Evolutionary conservation across 2,329 filamentous ascomycete species (phyloP), one percentile per base, ranked within the genome.

Genomic region (Furcasterigmium sp.): DNA sequence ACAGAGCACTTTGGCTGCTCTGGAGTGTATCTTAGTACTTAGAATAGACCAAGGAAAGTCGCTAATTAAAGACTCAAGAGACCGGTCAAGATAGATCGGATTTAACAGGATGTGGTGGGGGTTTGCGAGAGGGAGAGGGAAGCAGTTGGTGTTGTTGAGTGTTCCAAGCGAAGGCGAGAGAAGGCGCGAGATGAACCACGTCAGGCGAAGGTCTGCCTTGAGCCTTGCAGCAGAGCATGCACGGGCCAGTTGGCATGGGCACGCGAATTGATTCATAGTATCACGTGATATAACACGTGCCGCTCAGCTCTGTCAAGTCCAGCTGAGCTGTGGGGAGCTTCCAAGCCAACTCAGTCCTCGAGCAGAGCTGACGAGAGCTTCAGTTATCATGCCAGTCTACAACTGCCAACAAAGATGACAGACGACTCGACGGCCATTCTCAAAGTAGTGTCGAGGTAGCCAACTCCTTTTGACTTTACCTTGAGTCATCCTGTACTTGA

Each of bases 161-260:
- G 26, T 15, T 20, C 9, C n/a, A 28, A 42, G 29, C 23, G 29
- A 39, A 30, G 28, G 37, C 25, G 29, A 20, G 30, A 29, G 36
- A 41, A 11, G 13, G 34, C 36, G 32, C 37, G 30, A 26, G 20
- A 39, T 37, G 30, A 53, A 59, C 56, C 61, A 64, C 68, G 69
- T 72, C 69, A 72, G 62, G 63, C 60, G 63, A 56, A 62, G 61
- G 62, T 64, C 62, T 65, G 62, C 60, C 63, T 64, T 56, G 59
- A 47, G 15, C 32, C 32, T 17, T 35, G 32, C 32, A 35, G 32
- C 3, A 36, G n/a, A 37, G 28, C 41, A 17, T 8, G 40, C 40
- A 42, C 30, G 25, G 40, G 30, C 40, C 32, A 40, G 8, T 32
- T 35, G 32, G 32, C 32, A 17, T 18, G 17, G 29, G 13, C 13